phyloP scores from a whole-genome alignment of 176 grass and related monocot genomes.

The Aegilops speltoides region DNA sequence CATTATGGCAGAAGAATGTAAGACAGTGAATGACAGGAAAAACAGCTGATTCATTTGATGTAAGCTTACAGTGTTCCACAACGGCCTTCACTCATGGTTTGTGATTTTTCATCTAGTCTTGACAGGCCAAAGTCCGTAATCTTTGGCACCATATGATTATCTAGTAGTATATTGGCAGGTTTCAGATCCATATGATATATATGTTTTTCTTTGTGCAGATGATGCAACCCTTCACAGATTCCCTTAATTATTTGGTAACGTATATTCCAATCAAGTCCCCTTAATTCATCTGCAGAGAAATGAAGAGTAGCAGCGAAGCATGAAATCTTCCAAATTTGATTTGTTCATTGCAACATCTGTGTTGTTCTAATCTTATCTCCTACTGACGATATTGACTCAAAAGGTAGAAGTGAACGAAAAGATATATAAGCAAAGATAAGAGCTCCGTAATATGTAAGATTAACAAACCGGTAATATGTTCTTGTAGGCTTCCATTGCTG shows the following conservation, averaged over 20 bases:
- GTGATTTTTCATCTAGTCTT: not conserved
- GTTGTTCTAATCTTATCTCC: no score
- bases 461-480: not conserved
- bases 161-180: no score
- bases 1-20: not conserved
- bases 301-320: not conserved
- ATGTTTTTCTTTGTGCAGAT: no score
- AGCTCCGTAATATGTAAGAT: not conserved
- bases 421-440: no score
- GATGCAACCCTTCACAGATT: no score
- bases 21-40: not conserved
- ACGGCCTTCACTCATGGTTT: not conserved
- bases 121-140: not conserved
- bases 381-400: no score
- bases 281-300: not conserved
- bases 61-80: not conserved
- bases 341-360: no score
- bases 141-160: no score
- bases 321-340: no score
- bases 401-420: no score
- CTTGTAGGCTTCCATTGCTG: not conserved
- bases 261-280: not conserved
- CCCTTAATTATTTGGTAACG: no score
- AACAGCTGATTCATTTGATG: not conserved
- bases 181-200: no score